Evolutionary conservation across 345 rosid genomes (phyloP).

Genomic region (Pseudoturritis turrita): DNA sequence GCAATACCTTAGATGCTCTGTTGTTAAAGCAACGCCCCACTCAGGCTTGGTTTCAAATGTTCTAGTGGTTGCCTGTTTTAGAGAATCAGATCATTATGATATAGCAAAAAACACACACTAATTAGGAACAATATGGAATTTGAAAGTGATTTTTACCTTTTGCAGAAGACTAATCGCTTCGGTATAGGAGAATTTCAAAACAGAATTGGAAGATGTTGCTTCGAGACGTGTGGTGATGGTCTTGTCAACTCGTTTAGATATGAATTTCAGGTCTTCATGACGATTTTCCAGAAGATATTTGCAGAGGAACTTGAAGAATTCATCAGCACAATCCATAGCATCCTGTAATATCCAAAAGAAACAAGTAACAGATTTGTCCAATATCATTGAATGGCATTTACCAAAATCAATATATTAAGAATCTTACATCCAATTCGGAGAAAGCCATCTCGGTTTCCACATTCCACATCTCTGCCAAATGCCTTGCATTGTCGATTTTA

Average conservation of each 20-base stretch:
- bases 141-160: conserved; percentile 38
- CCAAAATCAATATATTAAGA: neutral
- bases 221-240: conserved; percentile 47
- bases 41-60: conserved; percentile 50
- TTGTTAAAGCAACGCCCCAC: conserved; percentile 60
- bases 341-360: conserved; percentile 44
- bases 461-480: conserved; percentile 75
- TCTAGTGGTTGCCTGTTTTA: conserved; percentile 43
- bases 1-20: conserved; percentile 73
- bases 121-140: neutral
- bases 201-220: conserved; percentile 39
- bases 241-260: conserved; percentile 55
- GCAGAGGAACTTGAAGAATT: conserved; percentile 66
- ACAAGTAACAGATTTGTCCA: neutral
- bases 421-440: conserved; percentile 66
- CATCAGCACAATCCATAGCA: conserved; percentile 75
- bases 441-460: conserved; percentile 81
- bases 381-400: neutral
- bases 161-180: conserved; percentile 55
- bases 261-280: conserved; percentile 57
- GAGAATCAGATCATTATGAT: neutral
- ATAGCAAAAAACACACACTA: neutral
- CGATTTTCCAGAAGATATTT: conserved; percentile 68
- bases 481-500: conserved; percentile 44
- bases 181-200: conserved; percentile 51